phyloP scores from a whole-genome alignment of 352 stramenopile genomes.

The Phytophthora fragariaefolia region DNA sequence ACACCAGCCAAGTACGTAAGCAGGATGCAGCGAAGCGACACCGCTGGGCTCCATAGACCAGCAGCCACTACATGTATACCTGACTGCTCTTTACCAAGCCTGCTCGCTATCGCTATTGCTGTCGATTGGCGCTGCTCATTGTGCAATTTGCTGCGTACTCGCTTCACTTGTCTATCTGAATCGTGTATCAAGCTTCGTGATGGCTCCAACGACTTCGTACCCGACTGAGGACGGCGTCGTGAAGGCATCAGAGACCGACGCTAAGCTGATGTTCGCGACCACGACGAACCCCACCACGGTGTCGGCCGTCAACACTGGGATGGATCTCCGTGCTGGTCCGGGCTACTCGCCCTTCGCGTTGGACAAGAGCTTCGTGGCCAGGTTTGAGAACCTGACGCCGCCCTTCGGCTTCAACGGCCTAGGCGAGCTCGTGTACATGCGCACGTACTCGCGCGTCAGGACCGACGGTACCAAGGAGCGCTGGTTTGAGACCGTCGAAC shows the following conservation, averaged over 20 bases:
- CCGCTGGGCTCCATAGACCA: constrained; percentile 5
- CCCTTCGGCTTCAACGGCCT: constrained; percentile 95
- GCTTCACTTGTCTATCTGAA: not conserved
- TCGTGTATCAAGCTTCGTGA: not conserved
- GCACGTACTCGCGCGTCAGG: constrained; percentile 92
- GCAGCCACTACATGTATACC: too few relatives aligned
- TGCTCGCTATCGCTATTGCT: not conserved
- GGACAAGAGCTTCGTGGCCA: constrained; percentile 51
- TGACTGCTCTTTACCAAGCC: too few relatives aligned
- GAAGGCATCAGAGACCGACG: constrained; percentile 1
- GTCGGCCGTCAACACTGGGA: constrained; percentile 21
- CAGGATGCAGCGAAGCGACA: constrained; percentile 28
- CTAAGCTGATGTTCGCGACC: constrained; percentile 17
- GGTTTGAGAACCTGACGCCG: constrained; percentile 56
- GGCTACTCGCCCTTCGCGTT: constrained; percentile 36
- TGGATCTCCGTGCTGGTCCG: constrained; percentile 23
- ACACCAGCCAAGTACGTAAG: constrained; percentile 19
- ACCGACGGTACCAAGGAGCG: constrained; percentile 80
- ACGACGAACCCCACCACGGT: constrained; percentile 10
- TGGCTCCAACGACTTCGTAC: constrained; percentile 29
- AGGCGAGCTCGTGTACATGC: constrained; percentile 92
- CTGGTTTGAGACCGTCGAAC: constrained; percentile 93
- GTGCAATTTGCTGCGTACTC: constrained; percentile 27
- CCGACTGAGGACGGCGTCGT: constrained; percentile 16
- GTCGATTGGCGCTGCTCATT: constrained; percentile 15